Evolutionary conservation across 2,329 filamentous ascomycete species (phyloP).

Genomic region (Aspergillus hiratsukae): DNA sequence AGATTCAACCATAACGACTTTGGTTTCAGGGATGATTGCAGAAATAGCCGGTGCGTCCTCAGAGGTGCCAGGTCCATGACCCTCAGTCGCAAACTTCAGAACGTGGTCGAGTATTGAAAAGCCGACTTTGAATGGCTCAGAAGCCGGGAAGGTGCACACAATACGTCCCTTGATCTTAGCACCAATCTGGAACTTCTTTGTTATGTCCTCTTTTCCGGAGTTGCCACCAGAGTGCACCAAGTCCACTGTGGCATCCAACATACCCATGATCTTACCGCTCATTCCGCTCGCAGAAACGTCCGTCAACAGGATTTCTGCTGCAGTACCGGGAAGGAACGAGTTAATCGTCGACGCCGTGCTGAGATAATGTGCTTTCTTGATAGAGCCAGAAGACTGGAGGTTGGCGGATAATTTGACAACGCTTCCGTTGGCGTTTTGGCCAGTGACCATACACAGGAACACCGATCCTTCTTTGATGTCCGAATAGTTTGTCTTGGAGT

Average conservation of each 20-base stretch:
- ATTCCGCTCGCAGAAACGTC: conserved; percentile 72
- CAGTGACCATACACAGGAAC: conserved; percentile 74
- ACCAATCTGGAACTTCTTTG: conserved; percentile 75
- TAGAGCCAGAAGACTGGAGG: conserved; percentile 62
- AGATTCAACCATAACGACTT: conserved; percentile 72
- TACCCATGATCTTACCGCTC: conserved; percentile 84
- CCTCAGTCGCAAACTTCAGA: conserved; percentile 52
- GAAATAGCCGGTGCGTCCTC: conserved; percentile 52
- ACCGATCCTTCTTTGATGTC: conserved; percentile 77
- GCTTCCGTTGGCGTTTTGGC: conserved; percentile 71
- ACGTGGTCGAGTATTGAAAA: conserved; percentile 87
- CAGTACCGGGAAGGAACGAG: conserved; percentile 86
- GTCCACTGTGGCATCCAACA: conserved; percentile 86
- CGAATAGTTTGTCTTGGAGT: conserved; percentile 58
- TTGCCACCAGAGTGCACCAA: conserved; percentile 80
- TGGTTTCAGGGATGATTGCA: conserved; percentile 70
- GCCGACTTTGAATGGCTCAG: conserved; percentile 76
- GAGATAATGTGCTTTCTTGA: conserved; percentile 62
- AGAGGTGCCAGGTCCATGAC: conserved; percentile 35
- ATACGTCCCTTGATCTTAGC: conserved; percentile 81
- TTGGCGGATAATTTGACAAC: conserved; percentile 82
- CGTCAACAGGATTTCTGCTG: conserved; percentile 76
- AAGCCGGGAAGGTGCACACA: conserved; percentile 77
- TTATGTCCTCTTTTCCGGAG: conserved; percentile 63
- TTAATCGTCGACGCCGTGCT: conserved; percentile 80